Percentiles rank a stretch among this genome's conserved stretches.
These are phyloP conservation scores for Cucumis cinereus DNA, from an alignment of 306 rosid genomes.

Conservation along the genomic window DNA sequence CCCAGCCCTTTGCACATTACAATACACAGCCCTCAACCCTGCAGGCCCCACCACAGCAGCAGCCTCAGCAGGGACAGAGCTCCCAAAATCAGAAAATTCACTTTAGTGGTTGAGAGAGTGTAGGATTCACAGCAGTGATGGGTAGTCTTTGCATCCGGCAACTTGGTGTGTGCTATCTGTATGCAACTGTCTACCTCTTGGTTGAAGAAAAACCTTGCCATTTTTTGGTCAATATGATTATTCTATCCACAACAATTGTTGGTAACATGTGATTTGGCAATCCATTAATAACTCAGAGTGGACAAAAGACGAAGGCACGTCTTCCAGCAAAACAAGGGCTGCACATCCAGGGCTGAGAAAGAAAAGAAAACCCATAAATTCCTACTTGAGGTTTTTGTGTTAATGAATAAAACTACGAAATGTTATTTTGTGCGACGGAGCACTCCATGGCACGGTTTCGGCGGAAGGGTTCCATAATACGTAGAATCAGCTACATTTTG, in stretches of 20 bases:
- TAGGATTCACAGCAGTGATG: slow-evolving; percentile 48
- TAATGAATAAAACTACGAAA: slow-evolving; percentile 20
- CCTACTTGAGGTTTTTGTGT: slow-evolving; percentile 65
- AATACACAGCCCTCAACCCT: slow-evolving; percentile 80
- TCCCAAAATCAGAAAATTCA: slow-evolving; percentile 91
- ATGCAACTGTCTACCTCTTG: slow-evolving; percentile 47
- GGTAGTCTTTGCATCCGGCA: slow-evolving; percentile 90
- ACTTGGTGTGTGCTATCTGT: slow-evolving; percentile 62
- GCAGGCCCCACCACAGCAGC: slow-evolving; percentile 74
- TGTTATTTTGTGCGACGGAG: slow-evolving; percentile 15
- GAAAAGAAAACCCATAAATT: slow-evolving; percentile 53
- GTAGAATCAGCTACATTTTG: slow-evolving; percentile 15
- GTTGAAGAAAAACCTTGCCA: slow-evolving; percentile 26
- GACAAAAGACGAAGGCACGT: slow-evolving; percentile 33
- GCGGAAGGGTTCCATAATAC: slow-evolving; percentile 48
- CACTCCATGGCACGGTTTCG: slow-evolving; percentile 66
- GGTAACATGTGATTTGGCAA: slow-evolving; percentile 16
- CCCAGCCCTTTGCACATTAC: slow-evolving; percentile 95
- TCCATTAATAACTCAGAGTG: slow-evolving; percentile 11
- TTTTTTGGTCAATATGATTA: slow-evolving; percentile 21
- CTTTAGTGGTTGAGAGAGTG: slow-evolving; percentile 63
- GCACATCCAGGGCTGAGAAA: slow-evolving; percentile 68
- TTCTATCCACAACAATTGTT: slow-evolving; percentile 23
- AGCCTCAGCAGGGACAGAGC: slow-evolving; percentile 69
- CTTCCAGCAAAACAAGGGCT: slow-evolving; percentile 33